Conservation (phyloP, 352 stramenopile genomes). For the Phytophthora pseudosyringae region DNA sequence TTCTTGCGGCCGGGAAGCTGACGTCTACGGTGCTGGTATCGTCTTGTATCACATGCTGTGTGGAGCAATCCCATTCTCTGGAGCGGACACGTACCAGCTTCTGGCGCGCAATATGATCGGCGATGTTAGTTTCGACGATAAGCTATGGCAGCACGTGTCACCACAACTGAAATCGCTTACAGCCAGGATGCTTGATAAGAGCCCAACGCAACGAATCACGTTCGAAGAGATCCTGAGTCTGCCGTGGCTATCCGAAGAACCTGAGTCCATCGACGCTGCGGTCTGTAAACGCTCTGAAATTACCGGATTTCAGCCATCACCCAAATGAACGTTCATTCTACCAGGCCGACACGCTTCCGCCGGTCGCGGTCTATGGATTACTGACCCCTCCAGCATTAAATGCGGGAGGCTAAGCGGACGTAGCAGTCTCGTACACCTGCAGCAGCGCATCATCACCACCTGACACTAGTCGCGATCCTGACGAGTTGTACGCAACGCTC, state of each 20-base stretch:
- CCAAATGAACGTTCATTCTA: conserved; percentile 23
- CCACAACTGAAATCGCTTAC: conserved; percentile 41
- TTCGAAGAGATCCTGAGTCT: conserved; percentile 61
- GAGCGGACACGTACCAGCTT: conserved; percentile 52
- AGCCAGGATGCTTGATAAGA: conserved; percentile 58
- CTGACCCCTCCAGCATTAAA: not conserved
- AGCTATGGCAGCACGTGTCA: conserved; percentile 49
- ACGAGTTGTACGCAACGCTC: conserved; percentile 91
- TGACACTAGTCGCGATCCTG: conserved; percentile 85
- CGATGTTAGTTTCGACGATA: conserved; percentile 47
- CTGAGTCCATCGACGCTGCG: conserved; percentile 16
- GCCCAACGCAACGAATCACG: conserved; percentile 52
- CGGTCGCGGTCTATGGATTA: conserved; percentile 9
- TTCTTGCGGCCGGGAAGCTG: conserved; percentile 48
- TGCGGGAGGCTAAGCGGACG: conserved; percentile 31
- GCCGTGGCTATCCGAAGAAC: conserved; percentile 56
- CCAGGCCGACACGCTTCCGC: not conserved
- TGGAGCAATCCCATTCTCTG: conserved; percentile 54
- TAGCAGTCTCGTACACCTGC: conserved; percentile 89
- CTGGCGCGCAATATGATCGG: conserved; percentile 74
- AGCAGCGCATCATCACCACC: conserved; percentile 90
- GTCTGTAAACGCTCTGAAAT: conserved; percentile 4
- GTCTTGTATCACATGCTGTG: conserved; percentile 71
- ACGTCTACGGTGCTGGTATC: conserved; percentile 69
- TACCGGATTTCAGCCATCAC: conserved; percentile 10